Evolutionary conservation across 208 protist species (phyloP), one percentile per base, ranked within the genome.

Genomic region (Leishmania arabica): DNA sequence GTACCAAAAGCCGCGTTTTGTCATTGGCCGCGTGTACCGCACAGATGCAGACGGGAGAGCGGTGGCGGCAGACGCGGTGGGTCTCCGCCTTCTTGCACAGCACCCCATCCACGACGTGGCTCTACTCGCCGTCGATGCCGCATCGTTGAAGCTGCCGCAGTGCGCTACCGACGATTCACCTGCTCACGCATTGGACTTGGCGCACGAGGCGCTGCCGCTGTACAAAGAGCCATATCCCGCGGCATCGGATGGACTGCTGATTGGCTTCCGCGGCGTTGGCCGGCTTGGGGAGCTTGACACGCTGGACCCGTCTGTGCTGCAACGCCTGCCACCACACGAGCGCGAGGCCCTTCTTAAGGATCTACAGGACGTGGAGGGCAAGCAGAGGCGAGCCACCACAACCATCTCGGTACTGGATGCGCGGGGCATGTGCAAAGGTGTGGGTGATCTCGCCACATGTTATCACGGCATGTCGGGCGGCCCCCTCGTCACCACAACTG

Each of bases 391-490:
- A 8, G 80, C 78, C 2, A 74, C 66, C 13, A 78, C 84, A 1
- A 49, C 53, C 24, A 81, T 94, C n/a, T 70, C 87, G 53, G 78
- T 96, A 17, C 72, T 95, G 45, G 78, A 92, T 42, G 68, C 77
- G 1, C 68, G 56, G 19, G 92, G 92, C n/a, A 89, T 93, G 85
- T 94, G 93, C 77, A 86, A 84, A 11, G 86, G 87, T 49, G 62
- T 78, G 0, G 78, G 79, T 4, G 83, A 86, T 40, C 51, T 70
- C 27, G 85, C 81, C 8, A 60, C 70, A 62, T 96, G 93, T 82
- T 95, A 88, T 69, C 91, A 96, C 77, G 93, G 93, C 17, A 96
- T 96, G 93, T 96, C 93, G 0, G 93, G 93, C 17, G 88, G 87
- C 9, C 91, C 93, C 6, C 70, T 95, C 5, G 42, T 95, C 31